Conservation (phyloP, 805 yeast species). For the Kazachstania africana region DNA sequence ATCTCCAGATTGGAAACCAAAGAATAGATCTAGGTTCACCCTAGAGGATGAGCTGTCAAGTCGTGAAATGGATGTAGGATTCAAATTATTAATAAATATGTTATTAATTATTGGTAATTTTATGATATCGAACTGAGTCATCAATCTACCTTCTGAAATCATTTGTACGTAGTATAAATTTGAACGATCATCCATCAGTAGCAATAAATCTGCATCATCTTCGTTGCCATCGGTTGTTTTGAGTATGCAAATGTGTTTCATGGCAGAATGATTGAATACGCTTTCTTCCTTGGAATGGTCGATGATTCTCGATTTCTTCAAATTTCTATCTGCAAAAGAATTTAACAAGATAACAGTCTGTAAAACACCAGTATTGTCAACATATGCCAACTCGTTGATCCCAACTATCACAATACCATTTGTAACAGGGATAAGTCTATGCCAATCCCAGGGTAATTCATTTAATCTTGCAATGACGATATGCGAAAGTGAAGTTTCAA, state of each 20-base stretch:
- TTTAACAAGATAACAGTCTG: constrained; percentile 23
- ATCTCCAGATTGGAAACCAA: constrained; percentile 52
- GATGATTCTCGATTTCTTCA: constrained; percentile 36
- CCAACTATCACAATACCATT: constrained; percentile 62
- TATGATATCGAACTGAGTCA: constrained; percentile 20
- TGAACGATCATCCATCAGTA: constrained; percentile 19
- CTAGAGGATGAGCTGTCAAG: constrained; percentile 15
- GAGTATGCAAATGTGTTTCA: constrained; percentile 8
- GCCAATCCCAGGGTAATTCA: constrained; percentile 65
- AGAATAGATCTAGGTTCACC: constrained; percentile 37
- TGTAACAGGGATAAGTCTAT: constrained; percentile 48
- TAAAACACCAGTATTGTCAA: constrained; percentile 50
- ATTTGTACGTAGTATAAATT: constrained; percentile 17
- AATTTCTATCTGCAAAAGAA: constrained; percentile 32
- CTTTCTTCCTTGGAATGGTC: constrained; percentile 27
- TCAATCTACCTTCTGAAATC: constrained; percentile 23
- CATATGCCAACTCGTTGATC: constrained; percentile 62
- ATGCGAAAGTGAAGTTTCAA: constrained; percentile 33
- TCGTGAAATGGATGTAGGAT: constrained; percentile 20
- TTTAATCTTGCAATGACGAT: constrained; percentile 57
- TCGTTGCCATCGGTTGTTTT: constrained; percentile 2
- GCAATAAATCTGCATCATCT: constrained; percentile 10
- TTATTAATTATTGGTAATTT: constrained; percentile 24
- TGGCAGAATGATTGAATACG: constrained; percentile 9
- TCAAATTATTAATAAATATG: constrained; percentile 14